phyloP scores from a whole-genome alignment of 2,329 filamentous ascomycete species.

The Cytospora piceicola region DNA sequence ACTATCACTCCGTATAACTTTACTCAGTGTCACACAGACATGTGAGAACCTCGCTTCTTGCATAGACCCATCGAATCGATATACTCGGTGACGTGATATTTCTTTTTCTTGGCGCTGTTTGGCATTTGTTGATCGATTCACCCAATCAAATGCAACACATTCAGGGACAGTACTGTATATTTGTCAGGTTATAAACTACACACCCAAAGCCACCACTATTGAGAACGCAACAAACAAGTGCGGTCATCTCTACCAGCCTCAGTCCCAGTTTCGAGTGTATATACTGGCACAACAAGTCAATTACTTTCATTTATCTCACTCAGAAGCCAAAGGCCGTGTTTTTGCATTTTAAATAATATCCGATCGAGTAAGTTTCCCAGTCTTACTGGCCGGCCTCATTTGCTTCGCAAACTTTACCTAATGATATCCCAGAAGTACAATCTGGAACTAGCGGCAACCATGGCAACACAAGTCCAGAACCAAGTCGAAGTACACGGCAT shows the following conservation, averaged over 20 bases:
- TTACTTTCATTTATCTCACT: background rate
- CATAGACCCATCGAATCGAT: background rate
- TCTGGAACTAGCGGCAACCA: background rate
- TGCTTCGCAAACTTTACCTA: background rate
- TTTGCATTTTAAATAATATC: background rate
- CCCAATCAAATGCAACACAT: background rate
- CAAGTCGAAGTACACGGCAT: conserved; percentile 11
- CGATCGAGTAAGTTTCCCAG: background rate
- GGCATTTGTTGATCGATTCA: conserved; percentile 16
- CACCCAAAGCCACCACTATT: background rate
- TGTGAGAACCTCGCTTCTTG: background rate
- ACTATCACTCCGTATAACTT: no score
- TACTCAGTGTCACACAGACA: background rate
- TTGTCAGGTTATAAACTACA: conserved; percentile 12
- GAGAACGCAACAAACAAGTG: conserved; percentile 5
- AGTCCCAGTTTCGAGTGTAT: background rate
- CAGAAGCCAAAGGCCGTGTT: conserved; percentile 4
- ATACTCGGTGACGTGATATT: background rate
- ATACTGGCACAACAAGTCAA: conserved; percentile 2
- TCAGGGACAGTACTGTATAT: background rate
- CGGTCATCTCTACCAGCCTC: conserved; percentile 16
- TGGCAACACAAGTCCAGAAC: conserved; percentile 16
- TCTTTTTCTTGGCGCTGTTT: background rate
- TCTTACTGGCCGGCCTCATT: background rate
- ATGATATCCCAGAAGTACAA: background rate